These are phyloP conservation scores for Terfezia boudieri DNA, from an alignment of 495 filamentous ascomycete species.

Conservation along the genomic window DNA sequence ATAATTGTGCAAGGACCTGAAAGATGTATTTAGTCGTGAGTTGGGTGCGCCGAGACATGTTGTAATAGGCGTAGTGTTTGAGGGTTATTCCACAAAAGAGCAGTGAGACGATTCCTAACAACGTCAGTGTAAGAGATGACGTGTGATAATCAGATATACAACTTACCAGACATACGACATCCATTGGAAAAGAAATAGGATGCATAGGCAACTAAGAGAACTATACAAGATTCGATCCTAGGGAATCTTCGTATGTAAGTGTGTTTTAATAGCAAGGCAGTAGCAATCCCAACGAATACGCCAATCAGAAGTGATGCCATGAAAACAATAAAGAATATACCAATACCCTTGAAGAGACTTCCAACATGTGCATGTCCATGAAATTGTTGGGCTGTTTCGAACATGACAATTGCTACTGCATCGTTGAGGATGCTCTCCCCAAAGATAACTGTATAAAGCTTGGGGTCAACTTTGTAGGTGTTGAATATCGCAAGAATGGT, in stretches of 20 bases:
- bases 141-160: conserved; percentile 4
- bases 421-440: conserved; percentile 96
- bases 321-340: conserved; percentile 87
- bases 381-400: conserved; percentile 88
- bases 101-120: conserved; percentile 75
- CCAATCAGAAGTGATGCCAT: conserved; percentile 84
- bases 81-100: conserved; percentile 95
- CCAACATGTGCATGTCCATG: conserved; percentile 29
- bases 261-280: conserved; percentile 74
- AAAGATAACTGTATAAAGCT: conserved; percentile 94
- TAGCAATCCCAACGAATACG: conserved; percentile 61
- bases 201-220: conserved; percentile 82
- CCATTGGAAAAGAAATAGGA: conserved; percentile 96
- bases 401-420: conserved; percentile 92
- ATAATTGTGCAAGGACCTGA: conserved; percentile 79
- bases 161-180: conserved; percentile 73
- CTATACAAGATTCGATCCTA: conserved; percentile 87
- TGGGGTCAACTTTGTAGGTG: conserved; percentile 94
- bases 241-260: conserved; percentile 79
- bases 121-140: not conserved
- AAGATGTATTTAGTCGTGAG: conserved; percentile 97
- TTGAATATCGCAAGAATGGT: conserved; percentile 98
- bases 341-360: conserved; percentile 71
- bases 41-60: conserved; percentile 95
- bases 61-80: conserved; percentile 98